phyloP scores from a whole-genome alignment of 768 basidiomycete species.

The Psilocybe cyanescens region DNA sequence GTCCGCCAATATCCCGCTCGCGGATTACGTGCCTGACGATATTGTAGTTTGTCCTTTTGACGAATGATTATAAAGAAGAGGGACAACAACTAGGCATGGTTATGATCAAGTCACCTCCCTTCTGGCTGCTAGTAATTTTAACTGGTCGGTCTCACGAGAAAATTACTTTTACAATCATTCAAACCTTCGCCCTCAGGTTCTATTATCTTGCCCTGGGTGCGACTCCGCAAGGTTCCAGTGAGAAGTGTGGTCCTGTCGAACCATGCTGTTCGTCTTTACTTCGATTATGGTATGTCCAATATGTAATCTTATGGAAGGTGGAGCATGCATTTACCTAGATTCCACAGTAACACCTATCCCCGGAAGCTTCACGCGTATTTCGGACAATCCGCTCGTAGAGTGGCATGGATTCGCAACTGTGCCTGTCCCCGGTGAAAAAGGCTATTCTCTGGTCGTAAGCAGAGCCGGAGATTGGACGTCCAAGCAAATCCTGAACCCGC shows the following conservation, averaged over 20 bases:
- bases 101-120: slow-evolving; percentile 46
- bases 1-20: not conserved
- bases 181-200: slow-evolving; percentile 34
- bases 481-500: slow-evolving; percentile 56
- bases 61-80: slow-evolving; percentile 51
- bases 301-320: not conserved
- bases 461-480: slow-evolving; percentile 65
- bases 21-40: not conserved
- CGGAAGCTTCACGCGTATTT: slow-evolving; percentile 49
- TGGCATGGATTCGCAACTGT: slow-evolving; percentile 66
- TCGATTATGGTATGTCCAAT: slow-evolving; percentile 52
- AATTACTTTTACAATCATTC: not conserved
- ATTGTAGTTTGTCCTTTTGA: slow-evolving; percentile 49
- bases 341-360: slow-evolving; percentile 44
- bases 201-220: slow-evolving; percentile 62
- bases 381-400: slow-evolving; percentile 53
- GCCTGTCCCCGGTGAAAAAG: slow-evolving; percentile 47
- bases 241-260: slow-evolving; percentile 54
- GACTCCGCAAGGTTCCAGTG: slow-evolving; percentile 59
- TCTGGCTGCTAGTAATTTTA: slow-evolving; percentile 61
- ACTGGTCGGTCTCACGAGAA: slow-evolving; percentile 34
- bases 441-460: slow-evolving; percentile 60
- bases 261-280: slow-evolving; percentile 61
- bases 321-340: not conserved
- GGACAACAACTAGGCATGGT: slow-evolving; percentile 44